Evolutionary conservation across 495 filamentous ascomycete genomes (phyloP).

Genomic region (Parmelia sp.): DNA sequence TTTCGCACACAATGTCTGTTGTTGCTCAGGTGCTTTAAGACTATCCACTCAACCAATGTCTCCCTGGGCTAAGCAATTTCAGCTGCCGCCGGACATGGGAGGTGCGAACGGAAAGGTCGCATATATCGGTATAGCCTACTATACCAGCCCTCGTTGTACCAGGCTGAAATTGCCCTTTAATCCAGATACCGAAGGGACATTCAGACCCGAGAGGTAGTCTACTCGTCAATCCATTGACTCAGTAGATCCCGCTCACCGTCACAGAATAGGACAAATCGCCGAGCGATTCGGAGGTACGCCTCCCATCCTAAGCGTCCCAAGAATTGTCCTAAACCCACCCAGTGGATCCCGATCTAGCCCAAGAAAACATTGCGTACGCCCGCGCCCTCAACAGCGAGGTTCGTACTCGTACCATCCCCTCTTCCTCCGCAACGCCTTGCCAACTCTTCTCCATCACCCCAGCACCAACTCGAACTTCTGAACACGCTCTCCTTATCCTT

Average conservation of each 20-base stretch:
- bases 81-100: conserved; percentile 55
- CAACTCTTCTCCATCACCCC: neutral
- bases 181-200: conserved; percentile 73
- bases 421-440: neutral
- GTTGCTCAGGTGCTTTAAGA: conserved; percentile 45
- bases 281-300: conserved; percentile 57
- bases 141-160: neutral
- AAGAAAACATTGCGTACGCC: conserved; percentile 71
- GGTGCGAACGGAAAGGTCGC: conserved; percentile 74
- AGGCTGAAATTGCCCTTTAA: neutral
- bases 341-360: conserved; percentile 57
- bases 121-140: conserved; percentile 51
- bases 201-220: conserved; percentile 55
- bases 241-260: conserved; percentile 16
- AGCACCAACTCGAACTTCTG: conserved; percentile 66
- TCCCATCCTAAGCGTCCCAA: neutral
- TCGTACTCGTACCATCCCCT: neutral
- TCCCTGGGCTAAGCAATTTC: neutral
- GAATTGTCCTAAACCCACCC: neutral
- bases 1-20: conserved; percentile 64
- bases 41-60: neutral
- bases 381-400: conserved; percentile 65
- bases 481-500: conserved; percentile 61
- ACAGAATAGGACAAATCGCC: conserved; percentile 60
- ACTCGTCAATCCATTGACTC: neutral